Conservation (phyloP, 768 basidiomycete genomes). For the Hypsizygus marmoreus region DNA sequence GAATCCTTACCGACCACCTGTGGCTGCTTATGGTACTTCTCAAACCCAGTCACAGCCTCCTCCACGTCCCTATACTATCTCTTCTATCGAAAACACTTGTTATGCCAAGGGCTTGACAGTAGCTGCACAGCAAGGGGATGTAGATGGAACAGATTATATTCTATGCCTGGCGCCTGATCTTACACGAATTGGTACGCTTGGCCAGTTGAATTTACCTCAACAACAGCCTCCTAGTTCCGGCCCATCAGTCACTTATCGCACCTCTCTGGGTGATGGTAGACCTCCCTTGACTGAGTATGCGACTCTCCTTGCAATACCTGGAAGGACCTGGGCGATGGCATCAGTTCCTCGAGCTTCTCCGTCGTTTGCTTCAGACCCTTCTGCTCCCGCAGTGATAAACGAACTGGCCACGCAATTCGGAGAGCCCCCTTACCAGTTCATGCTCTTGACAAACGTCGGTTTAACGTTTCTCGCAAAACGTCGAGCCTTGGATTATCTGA, state of each 20-base stretch:
- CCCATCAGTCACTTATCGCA: conserved; percentile 36
- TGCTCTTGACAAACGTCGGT: conserved; percentile 87
- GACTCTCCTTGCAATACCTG: conserved; percentile 74
- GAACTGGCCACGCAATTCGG: conserved; percentile 83
- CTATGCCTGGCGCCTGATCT: conserved; percentile 78
- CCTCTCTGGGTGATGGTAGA: conserved; percentile 38
- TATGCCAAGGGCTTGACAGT: conserved; percentile 69
- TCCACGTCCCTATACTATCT: conserved; percentile 59
- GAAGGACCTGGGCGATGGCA: conserved; percentile 84
- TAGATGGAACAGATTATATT: conserved; percentile 72
- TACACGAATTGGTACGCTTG: conserved; percentile 68
- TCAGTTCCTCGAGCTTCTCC: conserved; percentile 40
- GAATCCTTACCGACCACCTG: conserved; percentile 47
- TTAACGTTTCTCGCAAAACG: conserved; percentile 80
- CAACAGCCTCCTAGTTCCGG: conserved; percentile 36
- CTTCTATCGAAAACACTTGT: conserved; percentile 60
- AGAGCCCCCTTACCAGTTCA: conserved; percentile 75
- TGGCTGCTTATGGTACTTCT: conserved; percentile 49
- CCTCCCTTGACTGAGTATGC: conserved; percentile 79
- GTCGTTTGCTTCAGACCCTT: conserved; percentile 36
- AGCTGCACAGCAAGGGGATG: conserved; percentile 73
- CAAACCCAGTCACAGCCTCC: conserved; percentile 46
- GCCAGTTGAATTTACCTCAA: conserved; percentile 56
- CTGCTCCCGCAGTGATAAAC: conserved; percentile 63
- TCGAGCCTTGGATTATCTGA: conserved; percentile 82